A percentile compares a stretch with the other conserved stretches of the same genome.
These are phyloP conservation scores for Myotisia sp. DNA, from an alignment of 2,329 filamentous ascomycete genomes.

Conservation along the genomic window DNA sequence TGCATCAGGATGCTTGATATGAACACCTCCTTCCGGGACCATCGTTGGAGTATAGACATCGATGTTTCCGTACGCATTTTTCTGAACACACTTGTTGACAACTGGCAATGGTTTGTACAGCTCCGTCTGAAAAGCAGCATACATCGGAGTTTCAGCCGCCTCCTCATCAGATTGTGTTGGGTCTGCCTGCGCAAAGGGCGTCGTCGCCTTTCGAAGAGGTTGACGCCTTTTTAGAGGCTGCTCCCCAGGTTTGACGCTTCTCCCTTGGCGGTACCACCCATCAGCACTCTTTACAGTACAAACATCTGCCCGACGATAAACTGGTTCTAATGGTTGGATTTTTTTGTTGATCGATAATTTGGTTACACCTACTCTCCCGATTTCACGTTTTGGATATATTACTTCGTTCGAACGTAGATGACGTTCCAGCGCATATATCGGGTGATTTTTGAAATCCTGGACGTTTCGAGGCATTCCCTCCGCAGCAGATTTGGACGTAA, in stretches of 20 bases:
- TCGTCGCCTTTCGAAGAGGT: slow-evolving; percentile 27
- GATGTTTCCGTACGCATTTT: slow-evolving; percentile 48
- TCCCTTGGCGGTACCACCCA: slow-evolving; percentile 80
- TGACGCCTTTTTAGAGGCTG: slow-evolving; percentile 63
- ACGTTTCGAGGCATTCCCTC: slow-evolving; percentile 81
- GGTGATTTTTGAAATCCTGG: slow-evolving; percentile 76
- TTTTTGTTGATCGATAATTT: slow-evolving; percentile 33
- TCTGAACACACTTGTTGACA: slow-evolving; percentile 52
- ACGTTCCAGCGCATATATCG: slow-evolving; percentile 67
- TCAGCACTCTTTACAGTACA: slow-evolving; percentile 63
- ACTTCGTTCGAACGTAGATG: slow-evolving; percentile 77
- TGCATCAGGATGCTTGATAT: slow-evolving; percentile 45
- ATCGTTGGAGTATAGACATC: slow-evolving; percentile 51
- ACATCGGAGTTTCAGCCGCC: slow-evolving; percentile 43
- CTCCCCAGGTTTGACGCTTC: slow-evolving; percentile 63
- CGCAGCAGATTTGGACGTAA: slow-evolving; percentile 53
- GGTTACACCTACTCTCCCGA: slow-evolving; percentile 57
- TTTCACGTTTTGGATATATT: slow-evolving; percentile 54
- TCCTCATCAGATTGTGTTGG: slow-evolving; percentile 30
- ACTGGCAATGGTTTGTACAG: slow-evolving; percentile 65
- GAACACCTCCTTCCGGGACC: slow-evolving; percentile 46
- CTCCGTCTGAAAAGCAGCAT: slow-evolving; percentile 49
- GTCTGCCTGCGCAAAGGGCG: slow-evolving; percentile 18
- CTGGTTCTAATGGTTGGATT: slow-evolving; percentile 50
- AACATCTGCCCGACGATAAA: slow-evolving; percentile 74